These are phyloP conservation scores for Debaryomyces nepalensis DNA, from an alignment of 1,139 yeast genomes.

Conservation along the genomic window DNA sequence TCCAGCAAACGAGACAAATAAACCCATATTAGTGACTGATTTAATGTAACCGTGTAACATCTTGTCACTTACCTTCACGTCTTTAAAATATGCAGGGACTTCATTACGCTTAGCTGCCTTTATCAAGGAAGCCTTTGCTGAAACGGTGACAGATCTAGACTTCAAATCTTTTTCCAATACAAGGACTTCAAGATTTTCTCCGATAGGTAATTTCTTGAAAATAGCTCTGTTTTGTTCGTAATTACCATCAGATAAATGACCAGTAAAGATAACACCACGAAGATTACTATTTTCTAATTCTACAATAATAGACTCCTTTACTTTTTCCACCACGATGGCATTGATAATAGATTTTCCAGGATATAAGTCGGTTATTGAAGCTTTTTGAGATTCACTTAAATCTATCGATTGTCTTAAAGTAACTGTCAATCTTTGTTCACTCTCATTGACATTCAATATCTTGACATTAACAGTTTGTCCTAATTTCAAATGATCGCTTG, in stretches of 20 bases:
- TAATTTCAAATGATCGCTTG: constrained; percentile 75
- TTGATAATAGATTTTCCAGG: constrained; percentile 67
- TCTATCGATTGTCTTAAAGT: constrained; percentile 72
- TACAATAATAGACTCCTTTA: constrained; percentile 71
- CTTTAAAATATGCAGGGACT: constrained; percentile 64
- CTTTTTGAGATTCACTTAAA: constrained; percentile 52
- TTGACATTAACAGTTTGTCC: constrained; percentile 87
- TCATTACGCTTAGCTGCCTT: constrained; percentile 59
- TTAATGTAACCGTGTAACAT: constrained; percentile 73
- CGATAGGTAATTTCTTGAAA: constrained; percentile 61
- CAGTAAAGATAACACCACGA: constrained; percentile 73
- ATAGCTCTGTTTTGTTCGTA: constrained; percentile 71
- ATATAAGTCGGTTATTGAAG: constrained; percentile 50
- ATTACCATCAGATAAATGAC: constrained; percentile 78
- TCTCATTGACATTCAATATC: constrained; percentile 60
- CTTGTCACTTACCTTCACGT: constrained; percentile 55
- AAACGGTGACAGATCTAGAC: constrained; percentile 61
- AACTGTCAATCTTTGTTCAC: constrained; percentile 62
- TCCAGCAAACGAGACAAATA: constrained; percentile 83
- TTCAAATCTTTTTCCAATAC: constrained; percentile 71
- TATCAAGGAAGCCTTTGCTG: constrained; percentile 71
- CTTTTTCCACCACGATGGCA: constrained; percentile 74
- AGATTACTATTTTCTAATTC: constrained; percentile 61
- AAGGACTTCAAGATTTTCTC: constrained; percentile 61
- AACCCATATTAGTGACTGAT: constrained; percentile 76